These are phyloP conservation scores for Amanita exitialis DNA, from an alignment of 768 basidiomycete species.

Conservation along the genomic window DNA sequence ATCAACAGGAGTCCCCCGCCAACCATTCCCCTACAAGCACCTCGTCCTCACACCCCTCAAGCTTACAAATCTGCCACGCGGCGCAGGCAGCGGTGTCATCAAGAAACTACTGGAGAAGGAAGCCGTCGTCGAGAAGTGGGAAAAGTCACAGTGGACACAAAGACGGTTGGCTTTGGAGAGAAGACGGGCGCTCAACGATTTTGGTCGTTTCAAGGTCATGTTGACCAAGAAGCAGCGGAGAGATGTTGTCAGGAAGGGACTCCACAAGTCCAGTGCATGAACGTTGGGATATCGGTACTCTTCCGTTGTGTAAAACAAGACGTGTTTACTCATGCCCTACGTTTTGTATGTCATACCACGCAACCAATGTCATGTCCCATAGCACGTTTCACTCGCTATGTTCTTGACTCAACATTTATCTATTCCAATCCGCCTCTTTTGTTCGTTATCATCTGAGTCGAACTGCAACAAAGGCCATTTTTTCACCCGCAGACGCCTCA, in stretches of 20 bases:
- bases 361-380: not conserved
- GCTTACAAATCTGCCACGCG: constrained; percentile 79
- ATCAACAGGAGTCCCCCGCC: constrained; percentile 83
- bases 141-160: constrained; percentile 79
- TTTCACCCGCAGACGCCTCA: too few species aligned
- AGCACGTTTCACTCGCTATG: too few species aligned
- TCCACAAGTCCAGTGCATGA: constrained; percentile 42
- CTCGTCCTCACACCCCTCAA: constrained; percentile 83
- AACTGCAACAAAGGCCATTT: too few species aligned
- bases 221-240: constrained; percentile 82
- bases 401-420: too few species aligned
- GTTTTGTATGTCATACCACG: not conserved
- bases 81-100: constrained; percentile 70
- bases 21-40: constrained; percentile 86
- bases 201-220: constrained; percentile 84
- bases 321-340: not conserved
- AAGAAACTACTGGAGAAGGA: constrained; percentile 87
- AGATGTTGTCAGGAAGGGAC: constrained; percentile 63
- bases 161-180: constrained; percentile 67
- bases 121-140: constrained; percentile 80
- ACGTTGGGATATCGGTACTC: not conserved
- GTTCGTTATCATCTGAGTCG: too few species aligned
- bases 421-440: too few species aligned
- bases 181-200: constrained; percentile 77
- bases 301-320: not conserved